These are phyloP conservation scores for Tetrapisispora phaffii DNA, from an alignment of 805 yeast species.

Conservation along the genomic window DNA sequence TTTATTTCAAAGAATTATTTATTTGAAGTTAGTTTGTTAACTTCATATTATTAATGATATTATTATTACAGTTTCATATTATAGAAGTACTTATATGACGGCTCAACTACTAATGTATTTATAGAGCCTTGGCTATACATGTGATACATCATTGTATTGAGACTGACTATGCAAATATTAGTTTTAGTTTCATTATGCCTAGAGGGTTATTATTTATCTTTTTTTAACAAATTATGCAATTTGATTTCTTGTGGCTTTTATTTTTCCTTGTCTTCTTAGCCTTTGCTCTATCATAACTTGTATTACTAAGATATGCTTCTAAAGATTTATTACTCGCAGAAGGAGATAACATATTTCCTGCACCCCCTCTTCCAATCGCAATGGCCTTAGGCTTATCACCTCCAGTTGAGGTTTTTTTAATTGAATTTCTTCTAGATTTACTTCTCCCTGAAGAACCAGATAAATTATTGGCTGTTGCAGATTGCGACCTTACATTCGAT, in stretches of 20 bases:
- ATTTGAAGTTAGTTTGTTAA: too few species aligned
- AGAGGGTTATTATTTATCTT: neutral
- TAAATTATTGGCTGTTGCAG: neutral
- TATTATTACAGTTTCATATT: neutral
- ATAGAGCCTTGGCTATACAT: neutral
- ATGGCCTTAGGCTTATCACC: conserved; percentile 8
- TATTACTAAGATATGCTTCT: conserved; percentile 1
- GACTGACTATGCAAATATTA: neutral
- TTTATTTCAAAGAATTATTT: too few species aligned
- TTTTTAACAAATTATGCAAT: conserved; percentile 1
- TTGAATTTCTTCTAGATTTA: neutral
- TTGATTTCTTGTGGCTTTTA: conserved; percentile 4
- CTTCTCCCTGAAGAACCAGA: neutral
- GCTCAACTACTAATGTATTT: neutral
- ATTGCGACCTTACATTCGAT: conserved; percentile 3
- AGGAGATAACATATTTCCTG: conserved; percentile 29
- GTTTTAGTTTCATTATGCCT: neutral
- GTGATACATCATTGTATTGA: neutral
- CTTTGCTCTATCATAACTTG: conserved; percentile 5
- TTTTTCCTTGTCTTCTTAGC: conserved; percentile 5
- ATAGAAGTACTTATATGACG: neutral
- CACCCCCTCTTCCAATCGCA: conserved; percentile 29
- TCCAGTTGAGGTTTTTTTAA: neutral
- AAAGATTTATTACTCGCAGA: conserved; percentile 9
- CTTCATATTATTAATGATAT: neutral